These are phyloP conservation scores for Gardenia jasminoides DNA, from an alignment of 257 asterid genomes.

Conservation along the genomic window DNA sequence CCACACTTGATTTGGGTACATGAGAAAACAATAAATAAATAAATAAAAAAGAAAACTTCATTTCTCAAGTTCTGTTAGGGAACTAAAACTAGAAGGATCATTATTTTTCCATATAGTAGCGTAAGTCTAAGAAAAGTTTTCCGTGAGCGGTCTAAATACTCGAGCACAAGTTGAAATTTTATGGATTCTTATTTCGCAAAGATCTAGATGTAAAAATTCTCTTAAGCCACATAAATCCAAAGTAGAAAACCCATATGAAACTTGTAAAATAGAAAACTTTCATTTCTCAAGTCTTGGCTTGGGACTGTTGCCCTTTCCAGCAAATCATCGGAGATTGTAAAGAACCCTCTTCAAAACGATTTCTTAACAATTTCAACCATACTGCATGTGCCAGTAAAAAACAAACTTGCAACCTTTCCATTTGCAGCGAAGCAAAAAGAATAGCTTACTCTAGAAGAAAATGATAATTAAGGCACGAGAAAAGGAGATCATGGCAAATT, in stretches of 20 bases:
- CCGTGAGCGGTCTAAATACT: no score
- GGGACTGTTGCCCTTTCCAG: background rate
- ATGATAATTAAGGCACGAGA: background rate
- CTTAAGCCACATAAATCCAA: no score
- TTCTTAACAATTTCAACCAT: background rate
- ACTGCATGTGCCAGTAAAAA: background rate
- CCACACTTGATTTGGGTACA: background rate
- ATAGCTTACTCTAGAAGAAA: background rate
- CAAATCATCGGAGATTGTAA: background rate
- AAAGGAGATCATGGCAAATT: background rate
- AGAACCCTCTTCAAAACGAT: background rate
- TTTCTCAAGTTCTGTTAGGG: no score
- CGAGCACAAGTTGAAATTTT: no score
- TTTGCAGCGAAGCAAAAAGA: slow-evolving; percentile 1
- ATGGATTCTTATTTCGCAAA: no score
- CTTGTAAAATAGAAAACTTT: background rate
- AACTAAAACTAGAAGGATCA: no score
- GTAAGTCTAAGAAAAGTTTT: no score
- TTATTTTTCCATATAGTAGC: no score
- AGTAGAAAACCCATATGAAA: background rate
- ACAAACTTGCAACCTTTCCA: background rate
- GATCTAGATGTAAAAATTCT: no score
- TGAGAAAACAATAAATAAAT: no score
- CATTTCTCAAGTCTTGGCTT: background rate
- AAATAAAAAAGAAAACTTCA: no score